These are phyloP conservation scores for Rusavskia elegans DNA, from an alignment of 495 filamentous ascomycete species.

Conservation along the genomic window DNA sequence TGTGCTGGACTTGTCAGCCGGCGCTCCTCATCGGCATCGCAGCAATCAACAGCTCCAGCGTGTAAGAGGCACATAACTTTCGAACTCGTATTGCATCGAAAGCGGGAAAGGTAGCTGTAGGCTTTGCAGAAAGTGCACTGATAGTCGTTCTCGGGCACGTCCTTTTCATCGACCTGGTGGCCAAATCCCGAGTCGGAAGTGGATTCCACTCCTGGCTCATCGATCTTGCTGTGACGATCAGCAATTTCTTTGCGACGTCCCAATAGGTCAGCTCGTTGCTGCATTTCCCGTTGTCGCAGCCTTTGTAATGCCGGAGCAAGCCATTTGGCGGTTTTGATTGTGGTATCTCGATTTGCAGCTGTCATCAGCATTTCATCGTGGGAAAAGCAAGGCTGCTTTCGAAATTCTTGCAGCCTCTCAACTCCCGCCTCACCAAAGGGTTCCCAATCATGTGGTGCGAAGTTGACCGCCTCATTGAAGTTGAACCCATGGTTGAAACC, in stretches of 20 bases:
- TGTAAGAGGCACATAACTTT: conserved; percentile 69
- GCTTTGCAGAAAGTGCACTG: conserved; percentile 86
- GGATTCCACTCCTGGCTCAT: conserved; percentile 14
- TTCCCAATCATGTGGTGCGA: conserved; percentile 94
- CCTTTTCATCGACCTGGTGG: conserved; percentile 44
- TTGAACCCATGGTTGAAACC: conserved; percentile 97
- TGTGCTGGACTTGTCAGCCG: conserved; percentile 47
- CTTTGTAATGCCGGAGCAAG: conserved; percentile 72
- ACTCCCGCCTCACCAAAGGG: conserved; percentile 80
- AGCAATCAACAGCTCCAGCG: conserved; percentile 64
- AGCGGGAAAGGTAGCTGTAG: conserved; percentile 81
- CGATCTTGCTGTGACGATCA: conserved; percentile 30
- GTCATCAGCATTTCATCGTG: conserved; percentile 94
- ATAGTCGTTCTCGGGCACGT: conserved; percentile 77
- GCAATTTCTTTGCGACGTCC: conserved; percentile 40
- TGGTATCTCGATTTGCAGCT: conserved; percentile 59
- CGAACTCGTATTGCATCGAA: conserved; percentile 60
- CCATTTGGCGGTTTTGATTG: conserved; percentile 91
- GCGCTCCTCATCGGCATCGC: conserved; percentile 43
- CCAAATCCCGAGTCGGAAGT: conserved; percentile 26
- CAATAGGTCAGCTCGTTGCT: conserved; percentile 50
- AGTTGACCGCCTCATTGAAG: conserved; percentile 98
- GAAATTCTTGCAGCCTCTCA: conserved; percentile 70
- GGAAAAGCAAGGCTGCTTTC: conserved; percentile 88
- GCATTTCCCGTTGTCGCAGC: conserved; percentile 55